Evolutionary conservation across 2,329 filamentous ascomycete species (phyloP), one percentile per base, ranked within the genome.

Genomic region (Colletotrichum sp.): DNA sequence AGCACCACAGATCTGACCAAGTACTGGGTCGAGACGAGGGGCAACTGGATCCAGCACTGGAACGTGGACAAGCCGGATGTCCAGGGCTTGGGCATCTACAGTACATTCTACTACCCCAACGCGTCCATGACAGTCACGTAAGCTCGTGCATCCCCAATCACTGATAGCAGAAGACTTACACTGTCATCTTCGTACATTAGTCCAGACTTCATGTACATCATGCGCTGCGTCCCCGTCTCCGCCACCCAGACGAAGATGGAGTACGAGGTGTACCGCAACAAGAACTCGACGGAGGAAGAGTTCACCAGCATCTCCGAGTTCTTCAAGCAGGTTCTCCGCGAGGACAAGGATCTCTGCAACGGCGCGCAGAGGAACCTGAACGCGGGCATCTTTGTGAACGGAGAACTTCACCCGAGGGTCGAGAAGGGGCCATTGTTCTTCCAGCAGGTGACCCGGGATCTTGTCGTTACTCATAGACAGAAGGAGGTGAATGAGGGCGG

Each of bases 201-300:
- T 5, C 26, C 26, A 28, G 81, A 88, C 78, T 89, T 89, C 82
- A 86, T 90, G 79, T 89, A 89, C 80, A 88, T 89, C 75, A 86
- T 88, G 79, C 85, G 87, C 67, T 88, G 89, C 82, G 83, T 89
- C 26, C 88, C 88, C 12, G 82, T 84, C 22, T 83, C 83, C 3
- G 83, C 87, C 1, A 84, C 83, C 13, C 83, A 82, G 13, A 86
- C 84, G 16, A 83, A 83, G 44, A 89, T 90, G 81, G 85, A 86
- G 76, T 89, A 89, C 78, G 88, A 91, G 78, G 86, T 90, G 15
- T 90, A 86, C 83, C 85, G 88, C 65, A 86, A 90, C 81, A 86
- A 86, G 68, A 80, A 86, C 77, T 85, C 88, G 5, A 83, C 84
- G 1, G 85, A 89, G 16, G 85, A 88, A 55, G 84, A 87, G 57